Percentiles rank a stretch among this genome's conserved stretches.
phyloP scores from a whole-genome alignment of 1,284 basidiomycete genomes.

The Lignosus rhinocerotis region DNA sequence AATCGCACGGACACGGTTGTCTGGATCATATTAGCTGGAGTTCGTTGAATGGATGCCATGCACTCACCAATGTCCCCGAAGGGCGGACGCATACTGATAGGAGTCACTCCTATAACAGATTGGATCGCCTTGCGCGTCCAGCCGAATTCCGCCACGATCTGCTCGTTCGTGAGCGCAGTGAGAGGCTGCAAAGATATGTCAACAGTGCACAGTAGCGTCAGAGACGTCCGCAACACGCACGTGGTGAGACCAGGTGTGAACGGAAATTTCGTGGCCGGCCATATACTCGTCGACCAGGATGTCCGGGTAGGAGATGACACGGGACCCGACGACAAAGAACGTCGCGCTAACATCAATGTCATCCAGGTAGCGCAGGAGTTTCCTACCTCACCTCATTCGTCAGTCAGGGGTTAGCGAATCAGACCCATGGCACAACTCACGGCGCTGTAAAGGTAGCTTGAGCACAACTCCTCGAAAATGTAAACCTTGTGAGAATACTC shows the following conservation, averaged over 20 bases:
- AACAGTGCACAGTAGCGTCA: not conserved
- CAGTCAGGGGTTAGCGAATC: not conserved
- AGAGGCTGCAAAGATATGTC: conserved; percentile 48
- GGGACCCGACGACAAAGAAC: conserved; percentile 93
- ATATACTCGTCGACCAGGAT: conserved; percentile 86
- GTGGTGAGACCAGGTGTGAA: conserved; percentile 79
- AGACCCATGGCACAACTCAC: conserved; percentile 27
- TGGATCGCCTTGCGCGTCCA: conserved; percentile 90
- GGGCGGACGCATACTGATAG: conserved; percentile 62
- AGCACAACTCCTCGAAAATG: conserved; percentile 8
- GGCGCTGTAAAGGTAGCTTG: conserved; percentile 41
- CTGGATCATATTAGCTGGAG: conserved; percentile 35
- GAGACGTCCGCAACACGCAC: conserved; percentile 34
- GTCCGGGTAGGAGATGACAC: conserved; percentile 78
- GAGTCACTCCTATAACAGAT: conserved; percentile 74
- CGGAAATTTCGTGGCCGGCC: conserved; percentile 77
- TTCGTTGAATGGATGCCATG: not conserved
- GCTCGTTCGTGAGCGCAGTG: conserved; percentile 81
- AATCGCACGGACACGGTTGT: conserved; percentile 90
- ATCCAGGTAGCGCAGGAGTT: conserved; percentile 69
- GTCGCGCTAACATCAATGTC: conserved; percentile 74
- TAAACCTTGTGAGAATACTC: conserved; percentile 31
- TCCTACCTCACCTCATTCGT: conserved; percentile 34
- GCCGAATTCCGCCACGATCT: conserved; percentile 92
- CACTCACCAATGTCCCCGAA: conserved; percentile 44